phyloP scores from a whole-genome alignment of 176 grass and related monocot genomes.

The Carex cristatella region DNA sequence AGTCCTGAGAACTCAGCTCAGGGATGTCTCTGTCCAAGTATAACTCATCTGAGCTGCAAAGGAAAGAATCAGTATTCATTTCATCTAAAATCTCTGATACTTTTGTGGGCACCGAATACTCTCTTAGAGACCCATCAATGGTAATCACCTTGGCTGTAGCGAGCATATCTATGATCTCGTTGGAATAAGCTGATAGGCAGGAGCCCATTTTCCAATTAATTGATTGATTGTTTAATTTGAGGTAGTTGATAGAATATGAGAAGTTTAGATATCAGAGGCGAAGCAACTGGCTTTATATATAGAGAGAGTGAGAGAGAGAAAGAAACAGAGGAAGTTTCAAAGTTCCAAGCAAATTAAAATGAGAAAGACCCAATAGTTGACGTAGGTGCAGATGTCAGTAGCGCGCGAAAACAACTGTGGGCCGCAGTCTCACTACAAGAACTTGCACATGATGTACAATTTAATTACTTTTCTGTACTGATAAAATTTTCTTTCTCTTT shows the following conservation, averaged over 20 bases:
- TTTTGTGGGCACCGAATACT: constrained; percentile 19
- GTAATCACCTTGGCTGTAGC: constrained; percentile 46
- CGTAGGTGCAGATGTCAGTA: too few relatives aligned
- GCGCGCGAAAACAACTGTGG: too few relatives aligned
- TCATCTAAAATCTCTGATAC: constrained; percentile 30
- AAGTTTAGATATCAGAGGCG: background rate
- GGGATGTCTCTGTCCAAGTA: constrained; percentile 23
- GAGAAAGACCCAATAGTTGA: background rate
- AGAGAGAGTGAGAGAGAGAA: background rate
- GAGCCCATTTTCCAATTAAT: constrained; percentile 36
- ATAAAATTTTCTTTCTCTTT: too few relatives aligned
- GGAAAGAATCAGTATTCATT: constrained; percentile 9
- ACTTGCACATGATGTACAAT: too few relatives aligned
- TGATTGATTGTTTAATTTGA: background rate
- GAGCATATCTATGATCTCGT: too few relatives aligned
- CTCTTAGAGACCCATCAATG: constrained; percentile 35
- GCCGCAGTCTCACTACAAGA: too few relatives aligned
- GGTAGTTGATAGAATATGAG: background rate
- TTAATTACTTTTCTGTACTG: too few relatives aligned
- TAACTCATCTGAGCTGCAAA: constrained; percentile 81
- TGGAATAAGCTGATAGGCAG: constrained; percentile 29
- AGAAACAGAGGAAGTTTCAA: background rate
- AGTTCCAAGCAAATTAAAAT: too few relatives aligned
- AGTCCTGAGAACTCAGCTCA: constrained; percentile 23
- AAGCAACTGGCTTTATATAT: background rate